Base-by-base conservation (phyloP, 345 rosid species). In the Aquilaria sinensis region DNA sequence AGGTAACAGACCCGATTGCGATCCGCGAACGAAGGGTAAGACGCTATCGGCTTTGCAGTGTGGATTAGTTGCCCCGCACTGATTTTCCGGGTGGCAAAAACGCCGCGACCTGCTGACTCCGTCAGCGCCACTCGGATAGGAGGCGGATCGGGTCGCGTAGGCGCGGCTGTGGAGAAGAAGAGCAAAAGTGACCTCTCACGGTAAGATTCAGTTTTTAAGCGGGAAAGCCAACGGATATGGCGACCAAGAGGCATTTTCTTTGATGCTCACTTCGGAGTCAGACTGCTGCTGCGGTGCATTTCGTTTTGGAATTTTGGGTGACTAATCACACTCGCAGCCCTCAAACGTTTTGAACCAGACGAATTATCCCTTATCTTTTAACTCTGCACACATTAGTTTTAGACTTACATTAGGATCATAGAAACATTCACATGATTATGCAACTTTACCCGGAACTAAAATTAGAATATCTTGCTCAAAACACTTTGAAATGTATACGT, bases 51-150 rank as follows among this genome's bases (percentile, higher is more conserved):
- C 6, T 82, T 79, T 0, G 98, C 98, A 5, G 90, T 83, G 77
- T 92, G 98, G 55, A 92, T 83, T 67, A 87, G 85, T 47, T 92
- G 92, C 34, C 98, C 91, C 32, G 80, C 80, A 2, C 71, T 65
- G 67, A 92, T 89, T 60, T 74, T 67, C 67, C 92, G 80, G 2
- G 82, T 85, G 8, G 98, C 85, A 77, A 87, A 92, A 57, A 92
- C 92, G 66, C 88, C 98, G 0, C 98, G 84, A 60, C 95, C 96
- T 2, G 91, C 92, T 54, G 88, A 77, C 75, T 69, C 86, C 1
- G 96, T 92, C 62, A 92, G 71, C 31, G 68, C 74, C 29, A 89
- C 92, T 13, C 78, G 79, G 12, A 92, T 85, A 31, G 92, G 95
- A 54, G 92, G 96, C 58, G 87, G 91, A 3, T 49, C 70, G 15